Percentiles rank a stretch among this genome's conserved stretches.
Conservation (phyloP, 805 yeast genomes). For the Zygosaccharomyces lentus region DNA sequence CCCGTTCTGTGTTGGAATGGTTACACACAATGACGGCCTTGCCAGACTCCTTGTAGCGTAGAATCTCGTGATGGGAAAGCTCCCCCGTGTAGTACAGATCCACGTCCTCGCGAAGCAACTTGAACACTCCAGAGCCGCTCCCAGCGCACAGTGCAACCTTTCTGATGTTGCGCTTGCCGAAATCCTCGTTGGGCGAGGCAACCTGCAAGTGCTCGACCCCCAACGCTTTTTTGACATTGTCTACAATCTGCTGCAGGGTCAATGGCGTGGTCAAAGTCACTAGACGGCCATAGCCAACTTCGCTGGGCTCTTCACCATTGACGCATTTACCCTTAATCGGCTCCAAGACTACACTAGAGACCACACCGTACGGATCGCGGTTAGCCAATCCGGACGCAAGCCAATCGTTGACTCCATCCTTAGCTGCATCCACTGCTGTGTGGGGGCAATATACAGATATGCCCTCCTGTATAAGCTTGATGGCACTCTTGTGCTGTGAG, state of each 20-base stretch:
- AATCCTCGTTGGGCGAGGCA: constrained; percentile 37
- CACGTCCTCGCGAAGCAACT: constrained; percentile 41
- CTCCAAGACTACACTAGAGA: constrained; percentile 25
- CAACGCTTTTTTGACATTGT: constrained; percentile 50
- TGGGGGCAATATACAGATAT: constrained; percentile 93
- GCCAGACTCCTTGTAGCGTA: constrained; percentile 67
- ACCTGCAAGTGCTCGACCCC: constrained; percentile 58
- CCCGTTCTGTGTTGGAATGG: constrained; percentile 91
- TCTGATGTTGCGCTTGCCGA: constrained; percentile 36
- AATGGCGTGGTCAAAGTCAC: constrained; percentile 46
- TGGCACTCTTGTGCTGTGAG: constrained; percentile 77
- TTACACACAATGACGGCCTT: constrained; percentile 71
- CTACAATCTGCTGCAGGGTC: constrained; percentile 43
- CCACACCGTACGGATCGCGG: constrained; percentile 15
- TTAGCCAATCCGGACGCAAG: constrained; percentile 57
- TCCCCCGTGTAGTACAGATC: constrained; percentile 91
- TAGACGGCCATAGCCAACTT: constrained; percentile 80
- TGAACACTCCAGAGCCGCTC: constrained; percentile 77
- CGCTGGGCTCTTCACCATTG: constrained; percentile 31
- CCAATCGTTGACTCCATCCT: constrained; percentile 95
- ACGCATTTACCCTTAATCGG: constrained; percentile 26
- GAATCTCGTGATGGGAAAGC: constrained; percentile 86
- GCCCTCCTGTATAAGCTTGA: constrained; percentile 68
- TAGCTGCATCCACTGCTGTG: constrained; percentile 90
- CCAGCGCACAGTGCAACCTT: constrained; percentile 92